phyloP scores from a whole-genome alignment of 2,329 filamentous ascomycete species.

The Fusarium coicis region DNA sequence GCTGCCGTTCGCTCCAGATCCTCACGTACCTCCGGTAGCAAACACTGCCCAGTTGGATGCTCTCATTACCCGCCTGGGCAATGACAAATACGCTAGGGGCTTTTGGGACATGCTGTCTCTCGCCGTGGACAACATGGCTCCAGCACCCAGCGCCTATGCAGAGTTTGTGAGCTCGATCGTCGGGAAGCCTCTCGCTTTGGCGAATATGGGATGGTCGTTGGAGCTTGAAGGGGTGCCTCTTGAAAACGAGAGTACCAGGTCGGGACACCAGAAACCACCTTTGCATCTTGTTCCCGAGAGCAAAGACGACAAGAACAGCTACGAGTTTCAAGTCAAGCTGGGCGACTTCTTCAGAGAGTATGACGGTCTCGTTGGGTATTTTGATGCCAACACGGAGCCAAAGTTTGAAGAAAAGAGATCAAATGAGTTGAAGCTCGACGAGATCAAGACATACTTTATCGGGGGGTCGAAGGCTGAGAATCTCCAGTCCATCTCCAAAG shows the following conservation, averaged over 20 bases:
- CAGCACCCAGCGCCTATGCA: neutral
- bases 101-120: neutral
- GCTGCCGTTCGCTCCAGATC: neutral
- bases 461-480: neutral
- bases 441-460: neutral
- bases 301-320: neutral
- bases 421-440: neutral
- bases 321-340: neutral
- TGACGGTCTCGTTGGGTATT: neutral
- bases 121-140: neutral
- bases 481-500: neutral
- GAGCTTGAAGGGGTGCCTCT: neutral
- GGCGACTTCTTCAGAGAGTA: neutral
- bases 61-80: neutral
- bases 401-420: neutral
- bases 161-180: neutral
- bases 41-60: neutral
- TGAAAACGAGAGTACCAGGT: neutral
- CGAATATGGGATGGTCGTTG: neutral
- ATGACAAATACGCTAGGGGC: neutral
- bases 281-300: accelerated
- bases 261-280: neutral
- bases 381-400: neutral
- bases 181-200: neutral
- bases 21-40: neutral